Percentiles rank a stretch among this genome's conserved stretches.
phyloP scores from a whole-genome alignment of 1,139 yeast species.

The Kurtzmaniella natalensis region DNA sequence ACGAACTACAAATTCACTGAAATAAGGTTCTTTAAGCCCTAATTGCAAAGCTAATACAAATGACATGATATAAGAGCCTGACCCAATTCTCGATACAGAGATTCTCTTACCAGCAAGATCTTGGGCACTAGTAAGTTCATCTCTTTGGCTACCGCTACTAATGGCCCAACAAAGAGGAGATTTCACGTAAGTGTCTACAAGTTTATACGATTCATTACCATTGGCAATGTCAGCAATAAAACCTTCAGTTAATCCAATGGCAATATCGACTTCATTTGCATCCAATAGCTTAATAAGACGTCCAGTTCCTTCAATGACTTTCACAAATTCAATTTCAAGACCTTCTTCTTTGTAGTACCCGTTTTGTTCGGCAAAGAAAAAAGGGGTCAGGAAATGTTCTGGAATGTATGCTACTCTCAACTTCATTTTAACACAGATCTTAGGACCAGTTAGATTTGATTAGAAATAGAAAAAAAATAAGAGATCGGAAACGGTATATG shows the following conservation, averaged over 20 bases:
- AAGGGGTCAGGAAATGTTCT: constrained; percentile 87
- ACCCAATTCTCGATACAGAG: constrained; percentile 86
- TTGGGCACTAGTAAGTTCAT: constrained; percentile 44
- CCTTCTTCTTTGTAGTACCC: constrained; percentile 49
- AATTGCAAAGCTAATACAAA: constrained; percentile 70
- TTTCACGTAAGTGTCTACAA: constrained; percentile 77
- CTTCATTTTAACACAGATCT: no score
- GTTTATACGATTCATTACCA: constrained; percentile 57
- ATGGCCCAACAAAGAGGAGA: constrained; percentile 91
- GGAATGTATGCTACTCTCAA: constrained; percentile 76
- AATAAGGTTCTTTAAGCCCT: constrained; percentile 45
- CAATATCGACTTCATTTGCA: constrained; percentile 63
- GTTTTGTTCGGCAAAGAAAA: constrained; percentile 63
- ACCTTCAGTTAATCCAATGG: constrained; percentile 88
- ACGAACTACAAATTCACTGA: constrained; percentile 49
- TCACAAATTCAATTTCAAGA: constrained; percentile 56
- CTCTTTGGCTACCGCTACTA: constrained; percentile 64
- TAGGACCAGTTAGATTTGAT: no score
- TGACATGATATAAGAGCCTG: constrained; percentile 90
- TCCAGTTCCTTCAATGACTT: constrained; percentile 86
- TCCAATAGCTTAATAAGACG: constrained; percentile 73
- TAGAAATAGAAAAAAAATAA: no score
- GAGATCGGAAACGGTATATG: no score
- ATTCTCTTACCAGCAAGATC: constrained; percentile 61
- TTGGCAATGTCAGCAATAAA: constrained; percentile 79